A percentile compares a stretch with the other conserved stretches of the same genome.
phyloP scores from a whole-genome alignment of 2,329 filamentous ascomycete genomes.

The Dactylonectria estremocensis region DNA sequence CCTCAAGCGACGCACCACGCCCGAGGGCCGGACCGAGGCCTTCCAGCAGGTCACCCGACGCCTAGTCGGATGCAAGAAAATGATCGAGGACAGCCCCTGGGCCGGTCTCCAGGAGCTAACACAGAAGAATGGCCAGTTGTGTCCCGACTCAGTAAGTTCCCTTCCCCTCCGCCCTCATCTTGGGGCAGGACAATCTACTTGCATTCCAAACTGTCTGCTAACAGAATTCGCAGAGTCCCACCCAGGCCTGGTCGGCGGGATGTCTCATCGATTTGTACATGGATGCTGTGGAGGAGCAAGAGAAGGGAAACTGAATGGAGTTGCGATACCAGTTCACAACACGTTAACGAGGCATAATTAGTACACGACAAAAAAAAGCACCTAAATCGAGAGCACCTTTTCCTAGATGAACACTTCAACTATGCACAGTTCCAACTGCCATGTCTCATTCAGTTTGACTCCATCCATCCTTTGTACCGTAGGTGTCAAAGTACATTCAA shows the following conservation, averaged over 20 bases:
- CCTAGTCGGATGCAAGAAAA: slow-evolving; percentile 86
- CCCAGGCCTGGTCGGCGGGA: slow-evolving; percentile 95
- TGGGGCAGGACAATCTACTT: neutral
- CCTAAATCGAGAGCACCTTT: neutral
- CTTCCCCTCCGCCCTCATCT: slow-evolving; percentile 11
- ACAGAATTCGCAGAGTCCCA: slow-evolving; percentile 78
- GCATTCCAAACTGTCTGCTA: slow-evolving; percentile 25
- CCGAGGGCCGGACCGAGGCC: slow-evolving; percentile 82
- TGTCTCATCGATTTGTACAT: slow-evolving; percentile 97
- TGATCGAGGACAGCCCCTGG: slow-evolving; percentile 86
- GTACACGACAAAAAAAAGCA: neutral
- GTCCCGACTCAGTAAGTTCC: slow-evolving; percentile 84
- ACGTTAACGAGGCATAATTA: slow-evolving; percentile 24
- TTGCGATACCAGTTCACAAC: slow-evolving; percentile 24
- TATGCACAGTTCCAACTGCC: neutral
- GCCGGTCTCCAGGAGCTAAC: slow-evolving; percentile 94
- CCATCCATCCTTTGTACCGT: neutral
- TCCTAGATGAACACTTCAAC: neutral
- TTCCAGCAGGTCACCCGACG: slow-evolving; percentile 95
- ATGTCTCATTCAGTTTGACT: neutral
- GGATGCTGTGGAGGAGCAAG: slow-evolving; percentile 78
- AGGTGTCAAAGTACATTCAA: neutral
- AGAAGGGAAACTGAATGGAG: slow-evolving; percentile 20
- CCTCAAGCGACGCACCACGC: slow-evolving; percentile 73
- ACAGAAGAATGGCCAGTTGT: slow-evolving; percentile 88